Conservation (phyloP, 345 rosid species). For the Lagerstroemia speciosa region DNA sequence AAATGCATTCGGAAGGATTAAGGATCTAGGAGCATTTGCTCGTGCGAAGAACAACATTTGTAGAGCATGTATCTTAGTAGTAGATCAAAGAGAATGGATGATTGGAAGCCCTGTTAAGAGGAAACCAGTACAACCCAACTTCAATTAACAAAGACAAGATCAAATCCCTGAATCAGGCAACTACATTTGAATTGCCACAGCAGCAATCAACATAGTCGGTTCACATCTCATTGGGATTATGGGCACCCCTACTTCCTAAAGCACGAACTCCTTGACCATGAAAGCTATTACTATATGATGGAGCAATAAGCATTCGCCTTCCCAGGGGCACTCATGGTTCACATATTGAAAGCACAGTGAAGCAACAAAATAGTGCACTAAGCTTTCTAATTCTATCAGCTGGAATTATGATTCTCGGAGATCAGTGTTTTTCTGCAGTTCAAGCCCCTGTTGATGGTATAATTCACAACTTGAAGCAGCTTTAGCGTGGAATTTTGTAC, state of each 20-base stretch:
- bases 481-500: neutral
- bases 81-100: too few species aligned
- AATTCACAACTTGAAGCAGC: neutral
- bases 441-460: neutral
- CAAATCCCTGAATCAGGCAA: neutral
- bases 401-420: neutral
- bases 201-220: neutral
- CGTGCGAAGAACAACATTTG: neutral
- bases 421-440: neutral
- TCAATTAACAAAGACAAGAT: neutral
- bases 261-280: neutral
- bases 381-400: neutral
- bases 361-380: neutral
- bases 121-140: too few species aligned
- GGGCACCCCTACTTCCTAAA: neutral
- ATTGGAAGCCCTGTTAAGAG: too few species aligned
- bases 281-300: neutral
- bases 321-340: neutral
- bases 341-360: neutral
- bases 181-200: neutral
- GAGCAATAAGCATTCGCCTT: neutral
- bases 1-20: too few species aligned
- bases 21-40: too few species aligned
- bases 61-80: too few species aligned
- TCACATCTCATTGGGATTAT: neutral